Evolutionary conservation across 331 rosid genomes (phyloP).

Genomic region (Quercus lobata): DNA sequence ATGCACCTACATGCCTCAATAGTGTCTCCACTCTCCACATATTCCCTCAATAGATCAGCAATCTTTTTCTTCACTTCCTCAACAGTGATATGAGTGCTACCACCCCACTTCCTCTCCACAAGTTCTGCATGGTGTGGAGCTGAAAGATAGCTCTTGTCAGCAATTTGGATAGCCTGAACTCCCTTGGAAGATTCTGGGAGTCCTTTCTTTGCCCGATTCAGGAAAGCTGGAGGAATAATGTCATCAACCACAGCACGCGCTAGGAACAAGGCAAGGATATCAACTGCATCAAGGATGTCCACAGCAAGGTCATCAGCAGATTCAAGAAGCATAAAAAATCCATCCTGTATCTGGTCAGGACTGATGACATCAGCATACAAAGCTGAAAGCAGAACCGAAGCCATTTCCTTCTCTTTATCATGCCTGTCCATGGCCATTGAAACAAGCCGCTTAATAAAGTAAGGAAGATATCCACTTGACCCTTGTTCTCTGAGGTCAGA

Average conservation of each 20-base stretch:
- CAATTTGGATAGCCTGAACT: conserved; percentile 68
- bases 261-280: conserved; percentile 85
- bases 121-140: conserved; percentile 99
- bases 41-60: conserved; percentile 73
- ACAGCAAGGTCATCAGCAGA: conserved; percentile 98
- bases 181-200: conserved; percentile 91
- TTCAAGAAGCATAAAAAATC: conserved; percentile 87
- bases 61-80: conserved; percentile 95
- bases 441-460: conserved; percentile 87
- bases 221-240: conserved; percentile 94
- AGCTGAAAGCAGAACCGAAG: conserved; percentile 92
- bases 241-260: conserved; percentile 99
- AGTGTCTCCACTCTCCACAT: conserved; percentile 77
- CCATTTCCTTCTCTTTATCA: conserved; percentile 99
- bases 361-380: conserved; percentile 93
- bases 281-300: conserved; percentile 91
- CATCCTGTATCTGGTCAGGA: conserved; percentile 88
- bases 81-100: conserved; percentile 92
- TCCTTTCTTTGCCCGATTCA: conserved; percentile 77
- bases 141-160: conserved; percentile 94
- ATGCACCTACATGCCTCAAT: conserved; percentile 92
- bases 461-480: conserved; percentile 82
- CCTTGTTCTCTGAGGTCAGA: conserved; percentile 92
- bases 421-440: conserved; percentile 98
- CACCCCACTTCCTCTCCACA: conserved; percentile 97